Evolutionary conservation across 2,329 filamentous ascomycete genomes (phyloP), one percentile per base, ranked within the genome.

Genomic region (Curvularia eragrostidis): DNA sequence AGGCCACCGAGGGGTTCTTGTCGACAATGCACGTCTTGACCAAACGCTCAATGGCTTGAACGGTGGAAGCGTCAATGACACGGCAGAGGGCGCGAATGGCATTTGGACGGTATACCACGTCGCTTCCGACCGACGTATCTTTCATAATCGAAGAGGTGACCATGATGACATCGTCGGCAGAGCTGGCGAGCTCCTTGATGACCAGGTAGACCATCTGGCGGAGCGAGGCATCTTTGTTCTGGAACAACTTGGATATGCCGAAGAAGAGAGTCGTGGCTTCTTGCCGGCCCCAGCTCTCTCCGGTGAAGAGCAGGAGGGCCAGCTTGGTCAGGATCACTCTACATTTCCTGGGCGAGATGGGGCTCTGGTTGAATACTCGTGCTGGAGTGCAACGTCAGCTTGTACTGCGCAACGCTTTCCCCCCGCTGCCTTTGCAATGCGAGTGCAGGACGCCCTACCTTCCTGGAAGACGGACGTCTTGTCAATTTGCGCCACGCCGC

Each of bases 121-220:
- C 95, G 73, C 92, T 97, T 73, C 93, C 91, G 63, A 96, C 93
- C 51, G 93, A 93, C 10, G 94, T 97, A 78, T 99, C 95, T 84
- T 99, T 99, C 95, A 98, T 99, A 70, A 99, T 97, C 69, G 94
- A 97, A 80, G 92, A 96, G 18, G 95, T 99, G 62, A 97, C 95
- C 95, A 99, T 98, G 77, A 99, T 99, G 65, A 97, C 96, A 84
- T 99, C 95, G 82, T 98, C 93, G 58, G 95, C 95, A 23, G 93
- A 97, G 78, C 89, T 88, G 67, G 94, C 92, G 73, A 99, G 85
- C 85, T 99, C 95, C 87, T 98, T 99, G 83, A 98, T 91, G 76
- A 97, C 89, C 67, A 98, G 85, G 82, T 98, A 96, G 50, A 99
- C 94, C 93, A 98, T 97, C 84, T 99, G 95, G 73, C 95, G 92